Percentiles rank a stretch among this genome's conserved stretches.
These are phyloP conservation scores for Austroboletus novae-zelandiae DNA, from an alignment of 1,284 basidiomycete species.

Conservation along the genomic window DNA sequence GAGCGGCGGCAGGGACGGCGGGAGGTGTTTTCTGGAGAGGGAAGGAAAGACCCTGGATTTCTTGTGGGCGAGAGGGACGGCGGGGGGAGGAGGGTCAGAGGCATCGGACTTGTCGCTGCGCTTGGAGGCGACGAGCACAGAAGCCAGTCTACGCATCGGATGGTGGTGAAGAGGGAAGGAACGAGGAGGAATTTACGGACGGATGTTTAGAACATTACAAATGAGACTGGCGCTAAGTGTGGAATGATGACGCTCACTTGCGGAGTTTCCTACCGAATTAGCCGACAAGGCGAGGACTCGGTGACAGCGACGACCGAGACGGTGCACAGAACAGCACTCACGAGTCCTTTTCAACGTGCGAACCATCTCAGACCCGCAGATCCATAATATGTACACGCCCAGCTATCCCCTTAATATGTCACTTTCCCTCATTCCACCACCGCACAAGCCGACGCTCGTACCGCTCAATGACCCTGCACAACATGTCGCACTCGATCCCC, in stretches of 20 bases:
- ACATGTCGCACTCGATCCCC: constrained; percentile 48
- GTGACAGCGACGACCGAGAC: constrained; percentile 9
- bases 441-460: constrained; percentile 58
- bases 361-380: constrained; percentile 6
- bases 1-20: constrained; percentile 18
- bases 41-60: constrained; percentile 23
- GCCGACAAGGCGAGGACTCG: constrained; percentile 4
- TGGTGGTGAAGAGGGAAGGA: constrained; percentile 19
- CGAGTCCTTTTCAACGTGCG: constrained; percentile 5
- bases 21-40: constrained; percentile 29
- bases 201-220: constrained; percentile 33
- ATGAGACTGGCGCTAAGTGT: constrained; percentile 25
- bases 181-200: constrained; percentile 9
- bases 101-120: constrained; percentile 47
- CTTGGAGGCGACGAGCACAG: constrained; percentile 49
- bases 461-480: constrained; percentile 52
- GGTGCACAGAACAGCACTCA: background rate
- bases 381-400: constrained; percentile 4
- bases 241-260: constrained; percentile 3
- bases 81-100: background rate
- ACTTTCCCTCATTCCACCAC: constrained; percentile 40
- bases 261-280: constrained; percentile 24
- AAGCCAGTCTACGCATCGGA: constrained; percentile 51
- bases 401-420: constrained; percentile 13
- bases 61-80: constrained; percentile 20